Conservation (phyloP, 306 rosid genomes). For the Citrullus colocynthis region DNA sequence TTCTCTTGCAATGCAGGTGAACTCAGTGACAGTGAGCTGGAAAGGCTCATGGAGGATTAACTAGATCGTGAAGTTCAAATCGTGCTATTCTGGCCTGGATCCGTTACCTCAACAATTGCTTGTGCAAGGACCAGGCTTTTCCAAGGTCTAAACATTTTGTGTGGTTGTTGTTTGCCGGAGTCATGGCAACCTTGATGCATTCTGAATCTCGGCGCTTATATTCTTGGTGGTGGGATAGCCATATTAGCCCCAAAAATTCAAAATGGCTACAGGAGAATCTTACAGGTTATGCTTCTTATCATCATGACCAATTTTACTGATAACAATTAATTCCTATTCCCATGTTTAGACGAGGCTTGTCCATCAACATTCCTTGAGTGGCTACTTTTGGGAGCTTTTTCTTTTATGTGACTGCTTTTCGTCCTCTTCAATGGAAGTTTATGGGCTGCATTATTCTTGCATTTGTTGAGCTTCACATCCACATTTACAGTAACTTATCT, state of each 20-base stretch:
- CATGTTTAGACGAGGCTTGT: background rate
- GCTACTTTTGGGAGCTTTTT: background rate
- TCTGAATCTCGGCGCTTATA: constrained; percentile 85
- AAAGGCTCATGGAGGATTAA: constrained; percentile 12
- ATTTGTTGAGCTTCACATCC: background rate
- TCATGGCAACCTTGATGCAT: constrained; percentile 65
- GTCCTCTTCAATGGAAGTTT: background rate
- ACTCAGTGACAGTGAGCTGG: constrained; percentile 8
- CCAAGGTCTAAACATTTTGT: constrained; percentile 45
- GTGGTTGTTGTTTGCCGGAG: constrained; percentile 49
- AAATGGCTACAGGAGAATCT: constrained; percentile 99
- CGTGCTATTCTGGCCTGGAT: constrained; percentile 59
- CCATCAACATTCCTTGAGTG: background rate
- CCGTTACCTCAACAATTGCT: constrained; percentile 23
- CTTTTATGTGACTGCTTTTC: background rate
- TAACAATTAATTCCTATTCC: background rate
- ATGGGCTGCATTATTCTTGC: background rate
- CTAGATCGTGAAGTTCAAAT: constrained; percentile 13
- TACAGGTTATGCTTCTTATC: constrained; percentile 37
- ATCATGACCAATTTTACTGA: background rate
- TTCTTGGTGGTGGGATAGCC: constrained; percentile 99
- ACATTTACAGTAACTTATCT: background rate
- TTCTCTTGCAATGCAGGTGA: constrained; percentile 21
- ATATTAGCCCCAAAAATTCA: constrained; percentile 85
- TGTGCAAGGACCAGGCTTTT: constrained; percentile 29